A percentile compares a stretch with the other conserved stretches of the same genome.
Conservation (phyloP, 2,329 filamentous ascomycete genomes). For the Pseudovirgaria hyperparasitica region DNA sequence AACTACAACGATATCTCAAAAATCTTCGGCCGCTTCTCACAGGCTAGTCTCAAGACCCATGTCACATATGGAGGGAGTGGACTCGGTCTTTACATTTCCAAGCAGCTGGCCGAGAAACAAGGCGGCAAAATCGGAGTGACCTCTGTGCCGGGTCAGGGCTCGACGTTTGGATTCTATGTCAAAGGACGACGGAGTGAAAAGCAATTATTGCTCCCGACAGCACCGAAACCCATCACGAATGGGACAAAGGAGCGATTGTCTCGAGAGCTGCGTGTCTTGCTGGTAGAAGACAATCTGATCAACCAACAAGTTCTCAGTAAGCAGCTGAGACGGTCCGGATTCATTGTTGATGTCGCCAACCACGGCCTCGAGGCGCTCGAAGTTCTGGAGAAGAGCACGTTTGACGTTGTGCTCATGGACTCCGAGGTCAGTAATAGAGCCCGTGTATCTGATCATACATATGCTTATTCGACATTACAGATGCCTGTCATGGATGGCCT, state of each 20-base stretch:
- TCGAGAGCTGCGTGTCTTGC: conserved; percentile 16
- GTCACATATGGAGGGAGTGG: conserved; percentile 32
- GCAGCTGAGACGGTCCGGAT: conserved; percentile 24
- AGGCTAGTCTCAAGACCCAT: conserved; percentile 23
- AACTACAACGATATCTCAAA: conserved; percentile 24
- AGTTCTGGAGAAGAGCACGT: conserved; percentile 18
- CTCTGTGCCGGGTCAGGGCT: conserved; percentile 22
- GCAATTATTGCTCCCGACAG: conserved; percentile 1
- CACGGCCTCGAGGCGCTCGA: conserved; percentile 25
- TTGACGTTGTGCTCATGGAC: conserved; percentile 19
- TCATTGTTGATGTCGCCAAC: conserved; percentile 23
- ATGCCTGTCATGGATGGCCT: conserved; percentile 24
- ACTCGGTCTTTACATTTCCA: conserved; percentile 33
- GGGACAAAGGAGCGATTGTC: too few relatives aligned
- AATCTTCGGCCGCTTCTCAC: conserved; percentile 23
- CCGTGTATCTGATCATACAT: too few relatives aligned
- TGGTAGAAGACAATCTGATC: conserved; percentile 27
- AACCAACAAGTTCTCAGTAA: conserved; percentile 29
- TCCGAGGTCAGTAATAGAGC: too few relatives aligned
- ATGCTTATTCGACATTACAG: too few relatives aligned
- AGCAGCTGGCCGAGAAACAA: conserved; percentile 31
- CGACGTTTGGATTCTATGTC: conserved; percentile 34
- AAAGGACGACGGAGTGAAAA: conserved; percentile 16
- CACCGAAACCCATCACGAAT: too few relatives aligned
- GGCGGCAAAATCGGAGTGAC: conserved; percentile 34